phyloP scores from a whole-genome alignment of 139 green algal species.

The Micractinium conductrix region DNA sequence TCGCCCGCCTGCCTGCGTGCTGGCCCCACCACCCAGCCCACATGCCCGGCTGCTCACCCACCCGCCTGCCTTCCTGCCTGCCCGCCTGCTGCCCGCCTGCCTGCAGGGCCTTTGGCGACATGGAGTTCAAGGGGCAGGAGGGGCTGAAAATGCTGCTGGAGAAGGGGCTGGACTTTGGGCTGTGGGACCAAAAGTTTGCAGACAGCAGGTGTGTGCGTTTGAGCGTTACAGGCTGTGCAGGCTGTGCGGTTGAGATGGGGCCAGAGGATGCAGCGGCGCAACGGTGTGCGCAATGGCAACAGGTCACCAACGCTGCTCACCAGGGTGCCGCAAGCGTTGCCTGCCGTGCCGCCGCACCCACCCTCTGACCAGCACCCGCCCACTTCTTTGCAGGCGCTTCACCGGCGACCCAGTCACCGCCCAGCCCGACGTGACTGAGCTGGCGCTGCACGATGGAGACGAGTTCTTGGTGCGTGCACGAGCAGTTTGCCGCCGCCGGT shows the following conservation, averaged over 20 bases:
- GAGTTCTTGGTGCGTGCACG: slow-evolving; percentile 85
- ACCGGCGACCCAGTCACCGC: slow-evolving; percentile 65
- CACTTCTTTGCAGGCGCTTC: slow-evolving; percentile 47
- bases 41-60: no score
- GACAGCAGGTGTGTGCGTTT: slow-evolving; percentile 21
- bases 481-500: no score
- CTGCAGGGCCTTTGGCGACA: slow-evolving; percentile 77
- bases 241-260: neutral
- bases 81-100: neutral
- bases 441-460: slow-evolving; percentile 56
- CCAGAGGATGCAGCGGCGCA: neutral
- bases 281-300: neutral
- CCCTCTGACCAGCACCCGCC: no score
- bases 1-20: neutral
- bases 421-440: slow-evolving; percentile 64
- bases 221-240: neutral
- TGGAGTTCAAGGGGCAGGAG: slow-evolving; percentile 69
- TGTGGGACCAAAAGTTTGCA: slow-evolving; percentile 60
- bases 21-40: no score
- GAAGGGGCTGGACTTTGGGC: slow-evolving; percentile 50
- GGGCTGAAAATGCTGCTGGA: slow-evolving; percentile 53
- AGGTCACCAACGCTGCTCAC: no score
- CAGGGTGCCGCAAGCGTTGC: neutral
- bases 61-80: neutral
- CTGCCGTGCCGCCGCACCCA: neutral